These are phyloP conservation scores for Coprinellus aureogranulatus DNA, from an alignment of 768 basidiomycete species.

Conservation along the genomic window DNA sequence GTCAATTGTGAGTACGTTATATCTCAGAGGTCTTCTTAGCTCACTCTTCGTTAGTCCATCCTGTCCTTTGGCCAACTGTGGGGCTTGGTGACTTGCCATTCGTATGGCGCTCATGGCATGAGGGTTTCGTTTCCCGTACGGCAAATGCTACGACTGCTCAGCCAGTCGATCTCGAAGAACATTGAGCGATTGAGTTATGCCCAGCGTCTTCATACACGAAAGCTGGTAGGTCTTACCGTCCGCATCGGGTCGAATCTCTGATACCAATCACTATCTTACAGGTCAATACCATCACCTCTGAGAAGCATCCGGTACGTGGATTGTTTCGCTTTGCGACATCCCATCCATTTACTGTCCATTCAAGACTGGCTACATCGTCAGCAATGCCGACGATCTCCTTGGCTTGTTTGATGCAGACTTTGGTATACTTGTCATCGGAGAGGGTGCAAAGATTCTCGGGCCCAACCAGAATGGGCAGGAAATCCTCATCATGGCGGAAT, in stretches of 20 bases:
- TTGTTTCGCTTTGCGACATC: neutral
- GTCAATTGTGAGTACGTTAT: conserved; percentile 60
- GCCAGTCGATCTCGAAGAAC: conserved; percentile 76
- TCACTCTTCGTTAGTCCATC: conserved; percentile 52
- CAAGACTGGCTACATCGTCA: conserved; percentile 72
- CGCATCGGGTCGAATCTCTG: no score
- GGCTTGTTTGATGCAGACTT: conserved; percentile 76
- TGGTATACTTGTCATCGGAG: conserved; percentile 67
- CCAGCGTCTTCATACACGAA: conserved; percentile 68
- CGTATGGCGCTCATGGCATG: conserved; percentile 76
- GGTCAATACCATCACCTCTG: conserved; percentile 70
- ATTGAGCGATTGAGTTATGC: conserved; percentile 79
- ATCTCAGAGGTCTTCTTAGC: neutral
- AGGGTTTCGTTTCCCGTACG: conserved; percentile 82
- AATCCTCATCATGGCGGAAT: conserved; percentile 76
- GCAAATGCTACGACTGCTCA: conserved; percentile 76
- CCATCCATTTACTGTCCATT: neutral
- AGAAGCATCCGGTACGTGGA: conserved; percentile 52
- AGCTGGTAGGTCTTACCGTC: conserved; percentile 58
- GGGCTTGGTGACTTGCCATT: conserved; percentile 79
- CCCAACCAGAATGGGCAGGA: conserved; percentile 73
- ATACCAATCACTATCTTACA: conserved; percentile 24
- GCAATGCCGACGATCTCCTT: conserved; percentile 76
- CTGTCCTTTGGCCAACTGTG: conserved; percentile 77
- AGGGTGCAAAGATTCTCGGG: conserved; percentile 70